Evolutionary conservation across 495 filamentous ascomycete species (phyloP), one percentile per base, ranked within the genome.

Genomic region (Tuber microsphaerosporum): DNA sequence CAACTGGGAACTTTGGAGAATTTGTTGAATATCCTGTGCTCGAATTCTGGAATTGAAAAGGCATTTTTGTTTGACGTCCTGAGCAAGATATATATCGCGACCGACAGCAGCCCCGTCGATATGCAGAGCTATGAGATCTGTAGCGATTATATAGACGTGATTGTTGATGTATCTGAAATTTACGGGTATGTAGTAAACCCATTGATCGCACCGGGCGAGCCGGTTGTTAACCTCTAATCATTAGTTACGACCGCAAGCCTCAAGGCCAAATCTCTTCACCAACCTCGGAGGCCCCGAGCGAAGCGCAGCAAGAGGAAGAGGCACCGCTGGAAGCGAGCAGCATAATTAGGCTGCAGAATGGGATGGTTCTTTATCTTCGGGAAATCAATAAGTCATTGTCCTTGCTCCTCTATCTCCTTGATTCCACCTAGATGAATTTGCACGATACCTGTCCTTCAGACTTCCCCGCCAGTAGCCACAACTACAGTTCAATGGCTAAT

Each of bases 11-110:
- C 93, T 31, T 89, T 98, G 51, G 96, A 99, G 84, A 91, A 92
- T 56, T 86, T 99, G 83, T 89, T 98, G 77, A 95, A 96, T 82
- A 93, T 92, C 73, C 88, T 98, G 48, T 93, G 90, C 84, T 91
- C 90, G 41, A 94, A 92, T 43, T 97, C 93, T 82, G 90, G 91
- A 9, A 97, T 99, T 80, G 94, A 98, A 82, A 99, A 99, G 86
- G 94, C 93, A 0, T 99, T 97, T 83, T 87, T 99, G 19, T 98
- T 98, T 80, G 95, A 99, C 82, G 93, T 97, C 19, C 86, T 95
- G 72, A 97, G 92, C 84, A 99, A 99, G 85, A 97, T 99, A 75
- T 99, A 98, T 84, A 96, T 99, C 75, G 95, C 96, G 7, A 97
- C 93, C 16, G 95, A 99, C 82, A 93, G 92, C 19, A 91, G 91